Evolutionary conservation across 352 stramenopile genomes (phyloP).

Genomic region (Pythium insidiosum): DNA sequence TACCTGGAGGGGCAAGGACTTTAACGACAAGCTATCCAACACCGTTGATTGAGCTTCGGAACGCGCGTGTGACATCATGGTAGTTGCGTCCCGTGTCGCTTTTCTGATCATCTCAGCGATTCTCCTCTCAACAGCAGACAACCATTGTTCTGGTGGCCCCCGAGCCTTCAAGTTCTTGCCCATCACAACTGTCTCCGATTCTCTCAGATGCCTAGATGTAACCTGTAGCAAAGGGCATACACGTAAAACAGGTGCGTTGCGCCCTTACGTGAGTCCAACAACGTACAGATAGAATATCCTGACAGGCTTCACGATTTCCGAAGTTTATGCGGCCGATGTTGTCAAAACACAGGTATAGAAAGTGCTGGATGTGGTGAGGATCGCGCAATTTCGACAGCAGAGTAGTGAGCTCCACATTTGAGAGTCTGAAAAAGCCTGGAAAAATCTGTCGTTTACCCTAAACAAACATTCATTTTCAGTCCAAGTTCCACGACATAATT

Average conservation of each 20-base stretch:
- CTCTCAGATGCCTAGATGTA: too few species aligned
- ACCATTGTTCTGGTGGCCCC: conserved; percentile 60
- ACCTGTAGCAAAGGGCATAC: too few species aligned
- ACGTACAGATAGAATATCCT: conserved; percentile 45
- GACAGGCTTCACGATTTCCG: conserved; percentile 40
- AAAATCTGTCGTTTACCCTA: conserved; percentile 49
- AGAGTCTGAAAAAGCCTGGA: conserved; percentile 54
- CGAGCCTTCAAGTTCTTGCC: conserved; percentile 70
- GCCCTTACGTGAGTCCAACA: too few species aligned
- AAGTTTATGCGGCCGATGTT: conserved; percentile 59
- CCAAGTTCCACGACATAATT: too few species aligned
- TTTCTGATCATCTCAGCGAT: conserved; percentile 49
- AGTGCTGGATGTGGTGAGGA: conserved; percentile 36
- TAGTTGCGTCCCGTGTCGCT: conserved; percentile 31
- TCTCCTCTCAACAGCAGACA: conserved; percentile 45
- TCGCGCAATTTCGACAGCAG: conserved; percentile 42
- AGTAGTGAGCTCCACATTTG: conserved; percentile 44
- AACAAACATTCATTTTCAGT: background rate
- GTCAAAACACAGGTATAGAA: conserved; percentile 60
- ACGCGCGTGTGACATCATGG: conserved; percentile 4
- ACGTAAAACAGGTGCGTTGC: too few species aligned
- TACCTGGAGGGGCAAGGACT: conserved; percentile 12
- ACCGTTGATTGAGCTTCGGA: background rate
- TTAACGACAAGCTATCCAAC: conserved; percentile 3
- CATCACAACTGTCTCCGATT: too few species aligned